A percentile compares a stretch with the other conserved stretches of the same genome.
phyloP scores from a whole-genome alignment of 2,329 filamentous ascomycete genomes.

The Monilinia vaccinii-corymbosi region DNA sequence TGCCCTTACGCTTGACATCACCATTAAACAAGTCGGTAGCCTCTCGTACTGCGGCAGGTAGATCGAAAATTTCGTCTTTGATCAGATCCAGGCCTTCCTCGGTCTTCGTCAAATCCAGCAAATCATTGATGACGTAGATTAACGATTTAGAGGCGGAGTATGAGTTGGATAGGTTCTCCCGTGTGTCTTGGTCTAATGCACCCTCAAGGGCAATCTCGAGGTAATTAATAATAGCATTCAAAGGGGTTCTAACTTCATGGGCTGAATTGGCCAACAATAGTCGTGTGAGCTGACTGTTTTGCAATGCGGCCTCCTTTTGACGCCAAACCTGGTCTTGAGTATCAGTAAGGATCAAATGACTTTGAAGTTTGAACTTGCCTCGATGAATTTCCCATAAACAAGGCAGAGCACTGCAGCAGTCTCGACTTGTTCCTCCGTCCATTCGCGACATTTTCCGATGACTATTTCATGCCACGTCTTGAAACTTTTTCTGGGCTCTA shows the following conservation, averaged over 20 bases:
- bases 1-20: slow-evolving; percentile 67
- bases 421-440: slow-evolving; percentile 82
- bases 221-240: slow-evolving; percentile 94
- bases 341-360: not conserved
- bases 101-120: slow-evolving; percentile 79
- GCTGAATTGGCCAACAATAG: slow-evolving; percentile 79
- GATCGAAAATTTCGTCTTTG: slow-evolving; percentile 72
- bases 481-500: slow-evolving; percentile 75
- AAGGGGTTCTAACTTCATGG: slow-evolving; percentile 80
- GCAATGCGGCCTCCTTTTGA: slow-evolving; percentile 76
- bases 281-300: slow-evolving; percentile 72
- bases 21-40: slow-evolving; percentile 65
- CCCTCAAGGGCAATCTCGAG: slow-evolving; percentile 85
- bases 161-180: slow-evolving; percentile 75
- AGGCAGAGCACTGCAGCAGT: slow-evolving; percentile 80
- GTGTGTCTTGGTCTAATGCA: slow-evolving; percentile 66
- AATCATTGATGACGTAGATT: slow-evolving; percentile 89
- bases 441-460: slow-evolving; percentile 69
- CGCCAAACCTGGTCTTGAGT: slow-evolving; percentile 63
- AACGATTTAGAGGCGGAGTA: slow-evolving; percentile 88
- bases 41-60: slow-evolving; percentile 62
- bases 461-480: slow-evolving; percentile 74
- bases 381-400: slow-evolving; percentile 79
- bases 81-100: slow-evolving; percentile 73
- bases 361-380: slow-evolving; percentile 40